Base-by-base conservation (phyloP, 2,329 filamentous ascomycete genomes). In the Cercospora zeina region DNA sequence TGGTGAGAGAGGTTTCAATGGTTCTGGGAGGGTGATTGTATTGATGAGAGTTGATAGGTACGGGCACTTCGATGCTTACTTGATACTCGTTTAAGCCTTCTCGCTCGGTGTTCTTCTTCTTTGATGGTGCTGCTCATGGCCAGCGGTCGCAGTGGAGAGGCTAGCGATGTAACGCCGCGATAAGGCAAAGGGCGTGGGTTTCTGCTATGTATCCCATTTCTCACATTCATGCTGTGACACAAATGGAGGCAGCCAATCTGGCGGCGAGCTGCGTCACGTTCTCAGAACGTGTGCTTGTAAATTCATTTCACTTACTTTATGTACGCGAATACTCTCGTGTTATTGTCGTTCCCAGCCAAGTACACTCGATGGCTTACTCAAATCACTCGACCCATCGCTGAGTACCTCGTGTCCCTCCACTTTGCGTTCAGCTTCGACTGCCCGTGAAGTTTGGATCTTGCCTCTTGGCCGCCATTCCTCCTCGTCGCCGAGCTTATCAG, bases 401-500 rank as follows among this genome's bases (percentile, higher is more conserved):
- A 33, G 19, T 2, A 54, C 27, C 19, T 10, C 33, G 11, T 10
- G 16, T 14, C 31, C 61, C 1, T 54, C 50, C 8, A 49, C 21
- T 13, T 45, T 55, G 1, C 5, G 47, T 2, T 51, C 24, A 37
- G 36, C 39, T 54, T 31, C n/a, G 27, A 24, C 42, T 13, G 14
- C 13, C 4, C 13, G 24, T 31, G 24, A 36, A 13, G 21, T 21
- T n/a, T 50, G 33, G 39, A 16, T 53, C 10, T 42, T 56, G 34
- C 16, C 33, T 4, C 42, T 53, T 16, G 62, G 45, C 34, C 21
- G 30, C 62, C 56, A 64, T 45, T 56, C 51, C 34, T 56, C 54
- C 33, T 59, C 66, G 49, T 72, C 70, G 2, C 69, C 69, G 8
- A 68, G 68, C 3, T 74, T 71, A 67, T 82, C 79, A 3, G 69